Evolutionary conservation across 106 monocot genomes (phyloP).

Genomic region (Ottelia alismoides): DNA sequence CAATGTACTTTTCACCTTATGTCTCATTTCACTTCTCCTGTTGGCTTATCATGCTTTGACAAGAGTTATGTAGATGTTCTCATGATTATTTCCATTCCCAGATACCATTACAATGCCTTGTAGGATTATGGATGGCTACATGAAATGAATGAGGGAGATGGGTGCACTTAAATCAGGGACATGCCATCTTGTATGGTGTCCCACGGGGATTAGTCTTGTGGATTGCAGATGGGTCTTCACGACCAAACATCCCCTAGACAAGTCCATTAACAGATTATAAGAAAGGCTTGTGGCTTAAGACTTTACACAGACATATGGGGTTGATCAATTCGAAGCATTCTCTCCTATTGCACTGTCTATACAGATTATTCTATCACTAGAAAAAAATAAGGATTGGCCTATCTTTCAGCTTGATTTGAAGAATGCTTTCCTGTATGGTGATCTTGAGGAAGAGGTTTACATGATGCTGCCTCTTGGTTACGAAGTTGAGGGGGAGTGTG

Average conservation of each 20-base stretch:
- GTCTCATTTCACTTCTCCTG: too few species aligned
- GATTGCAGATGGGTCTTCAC: background rate
- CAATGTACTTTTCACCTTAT: too few species aligned
- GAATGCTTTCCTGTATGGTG: background rate
- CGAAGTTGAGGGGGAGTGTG: background rate
- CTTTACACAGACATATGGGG: background rate
- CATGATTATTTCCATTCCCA: too few species aligned
- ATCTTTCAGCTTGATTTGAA: background rate
- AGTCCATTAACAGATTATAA: background rate
- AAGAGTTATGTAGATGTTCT: too few species aligned
- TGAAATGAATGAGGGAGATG: too few species aligned
- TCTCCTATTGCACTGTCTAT: background rate
- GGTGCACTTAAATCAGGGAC: too few species aligned
- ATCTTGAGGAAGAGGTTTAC: background rate
- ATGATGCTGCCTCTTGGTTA: background rate
- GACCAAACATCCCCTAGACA: background rate
- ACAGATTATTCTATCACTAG: background rate
- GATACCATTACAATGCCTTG: too few species aligned
- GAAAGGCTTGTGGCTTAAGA: background rate
- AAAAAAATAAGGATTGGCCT: background rate
- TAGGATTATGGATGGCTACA: too few species aligned
- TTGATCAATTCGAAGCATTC: background rate
- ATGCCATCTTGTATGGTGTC: background rate
- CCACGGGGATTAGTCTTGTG: background rate
- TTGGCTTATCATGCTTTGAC: too few species aligned